phyloP scores from a whole-genome alignment of 345 rosid species.

The Carallia brachiata region DNA sequence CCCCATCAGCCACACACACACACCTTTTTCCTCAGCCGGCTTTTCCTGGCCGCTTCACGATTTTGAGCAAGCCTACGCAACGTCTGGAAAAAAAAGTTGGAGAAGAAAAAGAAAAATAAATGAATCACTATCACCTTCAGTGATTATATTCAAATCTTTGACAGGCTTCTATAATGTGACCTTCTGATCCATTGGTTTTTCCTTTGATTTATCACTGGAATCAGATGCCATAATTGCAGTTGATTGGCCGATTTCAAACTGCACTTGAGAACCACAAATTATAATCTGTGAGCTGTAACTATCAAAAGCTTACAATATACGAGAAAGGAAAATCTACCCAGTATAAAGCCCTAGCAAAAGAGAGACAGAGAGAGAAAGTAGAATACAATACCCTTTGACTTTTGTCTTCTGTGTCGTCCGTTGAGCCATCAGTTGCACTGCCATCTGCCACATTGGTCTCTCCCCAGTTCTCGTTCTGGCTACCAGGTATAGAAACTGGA shows the following conservation, averaged over 20 bases:
- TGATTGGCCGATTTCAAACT: conserved; percentile 64
- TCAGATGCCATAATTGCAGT: conserved; percentile 54
- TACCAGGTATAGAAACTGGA: conserved; percentile 45
- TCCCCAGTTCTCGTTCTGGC: conserved; percentile 53
- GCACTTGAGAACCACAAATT: conserved; percentile 29
- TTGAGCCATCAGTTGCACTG: conserved; percentile 81
- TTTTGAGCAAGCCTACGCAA: conserved; percentile 96
- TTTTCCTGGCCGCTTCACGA: conserved; percentile 98
- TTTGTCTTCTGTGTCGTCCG: conserved; percentile 86
- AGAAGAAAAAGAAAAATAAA: conserved; percentile 1
- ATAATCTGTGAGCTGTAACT: conserved; percentile 7
- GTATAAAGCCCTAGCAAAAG: not conserved
- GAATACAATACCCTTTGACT: conserved; percentile 56
- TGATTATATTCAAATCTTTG: not conserved
- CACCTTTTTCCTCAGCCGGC: conserved; percentile 91
- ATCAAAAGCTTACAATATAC: conserved; percentile 10
- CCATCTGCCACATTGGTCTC: conserved; percentile 73
- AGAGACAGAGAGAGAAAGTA: not conserved
- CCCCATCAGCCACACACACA: conserved; percentile 5
- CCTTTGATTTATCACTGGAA: conserved; percentile 91
- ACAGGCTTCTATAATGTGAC: conserved; percentile 29
- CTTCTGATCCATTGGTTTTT: conserved; percentile 79
- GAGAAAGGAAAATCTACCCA: not conserved
- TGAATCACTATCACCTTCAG: not conserved
- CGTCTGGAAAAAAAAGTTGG: conserved; percentile 45